These are phyloP conservation scores for Chara braunii DNA, from an alignment of 139 green algal genomes.

Conservation along the genomic window DNA sequence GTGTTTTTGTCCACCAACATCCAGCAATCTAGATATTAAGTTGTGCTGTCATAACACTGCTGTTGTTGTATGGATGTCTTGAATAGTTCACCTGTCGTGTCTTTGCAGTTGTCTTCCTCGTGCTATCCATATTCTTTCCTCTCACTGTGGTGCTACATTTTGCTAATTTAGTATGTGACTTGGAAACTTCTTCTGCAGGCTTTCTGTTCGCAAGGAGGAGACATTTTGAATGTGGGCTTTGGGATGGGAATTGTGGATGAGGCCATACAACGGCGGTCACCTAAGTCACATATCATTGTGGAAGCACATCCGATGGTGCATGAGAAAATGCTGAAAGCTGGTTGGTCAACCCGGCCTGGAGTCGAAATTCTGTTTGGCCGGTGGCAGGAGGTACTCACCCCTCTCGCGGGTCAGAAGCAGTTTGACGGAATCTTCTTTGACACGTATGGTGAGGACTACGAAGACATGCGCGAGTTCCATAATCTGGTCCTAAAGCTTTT, in stretches of 20 bases:
- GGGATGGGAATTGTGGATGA: slow-evolving; percentile 84
- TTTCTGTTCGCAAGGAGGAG: slow-evolving; percentile 39
- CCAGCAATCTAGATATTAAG: too few species aligned
- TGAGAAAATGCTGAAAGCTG: slow-evolving; percentile 51
- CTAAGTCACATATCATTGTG: slow-evolving; percentile 80
- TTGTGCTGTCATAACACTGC: too few species aligned
- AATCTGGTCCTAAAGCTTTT: slow-evolving; percentile 62
- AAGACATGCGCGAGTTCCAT: slow-evolving; percentile 67
- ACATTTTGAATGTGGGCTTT: slow-evolving; percentile 95
- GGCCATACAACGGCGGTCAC: slow-evolving; percentile 25
- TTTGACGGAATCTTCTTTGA: slow-evolving; percentile 95
- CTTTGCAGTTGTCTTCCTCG: too few species aligned
- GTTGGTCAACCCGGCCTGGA: slow-evolving; percentile 66
- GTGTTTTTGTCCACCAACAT: too few species aligned
- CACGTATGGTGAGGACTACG: slow-evolving; percentile 85
- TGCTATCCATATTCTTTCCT: too few species aligned
- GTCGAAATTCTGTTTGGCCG: slow-evolving; percentile 75
- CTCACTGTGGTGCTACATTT: background rate
- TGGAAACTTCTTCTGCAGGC: slow-evolving; percentile 5
- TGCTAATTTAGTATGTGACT: too few species aligned
- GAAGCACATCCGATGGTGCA: slow-evolving; percentile 88
- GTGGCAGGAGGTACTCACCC: slow-evolving; percentile 70
- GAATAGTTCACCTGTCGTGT: background rate
- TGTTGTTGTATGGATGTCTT: too few species aligned
- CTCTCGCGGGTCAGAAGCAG: slow-evolving; percentile 34